Evolutionary conservation across 2,329 filamentous ascomycete species (phyloP).

Genomic region (Apiospora marii): DNA sequence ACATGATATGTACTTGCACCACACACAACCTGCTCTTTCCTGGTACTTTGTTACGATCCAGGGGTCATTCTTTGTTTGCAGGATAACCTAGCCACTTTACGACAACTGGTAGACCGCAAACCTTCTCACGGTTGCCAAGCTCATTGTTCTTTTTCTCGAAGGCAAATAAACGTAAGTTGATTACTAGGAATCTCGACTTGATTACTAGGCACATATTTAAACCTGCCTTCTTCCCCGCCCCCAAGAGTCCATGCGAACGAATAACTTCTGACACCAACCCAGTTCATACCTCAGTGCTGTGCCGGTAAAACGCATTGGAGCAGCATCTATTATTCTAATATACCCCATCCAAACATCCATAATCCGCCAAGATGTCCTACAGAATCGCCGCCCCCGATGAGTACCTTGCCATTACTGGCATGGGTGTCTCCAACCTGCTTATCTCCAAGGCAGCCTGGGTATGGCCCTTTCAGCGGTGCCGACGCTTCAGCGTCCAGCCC

Average conservation of each 20-base stretch:
- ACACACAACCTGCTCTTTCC: constrained; percentile 2
- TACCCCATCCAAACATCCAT: background rate
- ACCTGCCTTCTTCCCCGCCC: background rate
- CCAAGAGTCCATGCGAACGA: background rate
- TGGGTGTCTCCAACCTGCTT: constrained; percentile 74
- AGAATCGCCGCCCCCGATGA: constrained; percentile 77
- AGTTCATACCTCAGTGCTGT: background rate
- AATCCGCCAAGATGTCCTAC: constrained; percentile 61
- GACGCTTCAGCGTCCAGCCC: constrained; percentile 70
- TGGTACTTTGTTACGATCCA: background rate
- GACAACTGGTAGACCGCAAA: constrained; percentile 2
- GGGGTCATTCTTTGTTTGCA: background rate
- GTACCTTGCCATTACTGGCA: constrained; percentile 88
- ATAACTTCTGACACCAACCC: background rate
- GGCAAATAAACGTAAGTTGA: constrained; percentile 19
- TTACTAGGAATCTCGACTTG: background rate
- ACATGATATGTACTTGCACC: background rate
- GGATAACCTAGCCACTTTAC: background rate
- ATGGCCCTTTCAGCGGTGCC: constrained; percentile 73
- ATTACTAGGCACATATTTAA: background rate
- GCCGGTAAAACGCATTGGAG: background rate
- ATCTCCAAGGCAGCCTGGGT: constrained; percentile 82
- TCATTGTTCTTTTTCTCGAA: background rate
- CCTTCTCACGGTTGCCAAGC: constrained; percentile 13
- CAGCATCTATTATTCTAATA: background rate